Conservation (phyloP, 306 rosid species). For the Medicago ruthenica region DNA sequence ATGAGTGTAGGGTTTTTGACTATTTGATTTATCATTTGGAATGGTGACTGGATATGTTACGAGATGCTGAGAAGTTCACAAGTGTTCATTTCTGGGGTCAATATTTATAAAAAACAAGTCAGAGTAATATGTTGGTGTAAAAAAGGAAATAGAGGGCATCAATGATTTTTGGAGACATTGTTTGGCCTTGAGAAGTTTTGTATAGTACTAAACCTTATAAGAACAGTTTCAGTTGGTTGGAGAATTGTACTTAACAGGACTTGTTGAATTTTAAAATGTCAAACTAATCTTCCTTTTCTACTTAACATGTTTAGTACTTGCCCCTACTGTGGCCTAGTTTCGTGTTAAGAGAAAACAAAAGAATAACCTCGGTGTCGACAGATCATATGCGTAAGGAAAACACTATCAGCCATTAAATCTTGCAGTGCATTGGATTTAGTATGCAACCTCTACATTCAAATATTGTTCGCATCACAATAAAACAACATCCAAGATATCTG, state of each 20-base stretch:
- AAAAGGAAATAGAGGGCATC: constrained; percentile 8
- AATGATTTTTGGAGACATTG: not conserved
- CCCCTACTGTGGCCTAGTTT: not conserved
- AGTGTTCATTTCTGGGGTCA: not conserved
- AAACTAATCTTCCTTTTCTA: not conserved
- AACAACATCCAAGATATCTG: not conserved
- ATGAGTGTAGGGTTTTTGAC: constrained; percentile 26
- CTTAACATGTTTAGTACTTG: not conserved
- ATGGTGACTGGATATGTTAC: constrained; percentile 3
- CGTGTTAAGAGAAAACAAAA: not conserved
- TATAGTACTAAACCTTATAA: not conserved
- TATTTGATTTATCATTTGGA: constrained; percentile 31
- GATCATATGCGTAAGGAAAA: not conserved
- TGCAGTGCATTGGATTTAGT: not conserved
- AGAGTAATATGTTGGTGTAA: constrained; percentile 9
- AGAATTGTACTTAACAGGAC: not conserved
- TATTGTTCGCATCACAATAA: not conserved
- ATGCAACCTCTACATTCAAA: not conserved
- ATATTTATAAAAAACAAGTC: constrained; percentile 25
- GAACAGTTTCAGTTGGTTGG: constrained; percentile 27
- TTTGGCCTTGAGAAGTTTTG: constrained; percentile 23
- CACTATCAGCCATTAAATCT: not conserved
- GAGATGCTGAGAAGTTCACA: constrained; percentile 12
- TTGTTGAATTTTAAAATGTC: not conserved
- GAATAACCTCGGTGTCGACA: not conserved